These are phyloP conservation scores for Moricandia moricandioides DNA, from an alignment of 345 rosid species.

Conservation along the genomic window DNA sequence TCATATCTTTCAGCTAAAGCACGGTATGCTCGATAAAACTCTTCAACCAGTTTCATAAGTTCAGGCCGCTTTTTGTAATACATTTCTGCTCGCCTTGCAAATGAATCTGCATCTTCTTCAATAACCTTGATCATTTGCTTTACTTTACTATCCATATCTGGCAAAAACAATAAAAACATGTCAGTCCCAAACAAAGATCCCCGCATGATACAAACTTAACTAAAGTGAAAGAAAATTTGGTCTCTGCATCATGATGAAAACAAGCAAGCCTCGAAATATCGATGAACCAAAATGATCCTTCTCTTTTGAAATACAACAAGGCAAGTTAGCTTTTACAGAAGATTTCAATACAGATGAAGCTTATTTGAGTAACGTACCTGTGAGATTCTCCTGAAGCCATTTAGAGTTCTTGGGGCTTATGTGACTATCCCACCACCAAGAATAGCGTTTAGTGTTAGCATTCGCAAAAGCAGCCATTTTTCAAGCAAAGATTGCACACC, in stretches of 20 bases:
- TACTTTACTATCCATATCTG: constrained; percentile 96
- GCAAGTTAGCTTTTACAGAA: not conserved
- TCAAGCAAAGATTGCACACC: constrained; percentile 20
- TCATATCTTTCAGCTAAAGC: constrained; percentile 98
- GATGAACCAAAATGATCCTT: not conserved
- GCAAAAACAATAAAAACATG: constrained; percentile 4
- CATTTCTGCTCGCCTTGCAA: constrained; percentile 99
- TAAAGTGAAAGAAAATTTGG: not conserved
- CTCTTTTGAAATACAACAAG: too few relatives aligned
- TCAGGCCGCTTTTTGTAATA: constrained; percentile 97
- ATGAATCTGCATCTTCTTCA: constrained; percentile 99
- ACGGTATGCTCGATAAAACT: constrained; percentile 95
- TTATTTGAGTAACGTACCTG: constrained; percentile 50
- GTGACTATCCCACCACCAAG: constrained; percentile 99
- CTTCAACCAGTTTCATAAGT: constrained; percentile 96
- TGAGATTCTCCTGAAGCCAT: constrained; percentile 96
- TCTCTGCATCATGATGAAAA: not conserved
- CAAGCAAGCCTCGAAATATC: not conserved
- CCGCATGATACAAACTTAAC: constrained; percentile 5
- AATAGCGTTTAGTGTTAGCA: constrained; percentile 62
- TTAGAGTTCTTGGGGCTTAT: constrained; percentile 89
- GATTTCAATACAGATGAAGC: not conserved
- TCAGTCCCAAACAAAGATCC: not conserved
- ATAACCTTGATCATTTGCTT: constrained; percentile 95
- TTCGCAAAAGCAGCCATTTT: constrained; percentile 49